phyloP scores from a whole-genome alignment of 129 eudicot species.

The Logfia minima region DNA sequence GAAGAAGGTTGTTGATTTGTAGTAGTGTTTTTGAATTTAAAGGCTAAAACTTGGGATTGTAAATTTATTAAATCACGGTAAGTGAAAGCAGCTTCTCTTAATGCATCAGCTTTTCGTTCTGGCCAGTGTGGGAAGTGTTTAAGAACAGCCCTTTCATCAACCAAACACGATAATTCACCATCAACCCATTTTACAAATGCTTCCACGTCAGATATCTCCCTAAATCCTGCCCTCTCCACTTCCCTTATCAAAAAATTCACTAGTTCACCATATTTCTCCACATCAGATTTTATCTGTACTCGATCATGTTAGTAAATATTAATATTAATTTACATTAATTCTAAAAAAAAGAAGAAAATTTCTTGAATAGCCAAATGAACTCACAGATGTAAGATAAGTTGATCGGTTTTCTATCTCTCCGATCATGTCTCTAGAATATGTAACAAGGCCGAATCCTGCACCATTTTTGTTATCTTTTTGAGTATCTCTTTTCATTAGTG shows the following conservation, averaged over 20 bases:
- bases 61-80: slow-evolving; percentile 71
- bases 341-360: no score
- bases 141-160: slow-evolving; percentile 87
- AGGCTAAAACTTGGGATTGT: slow-evolving; percentile 51
- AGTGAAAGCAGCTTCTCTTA: slow-evolving; percentile 84
- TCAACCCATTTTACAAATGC: slow-evolving; percentile 88
- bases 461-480: slow-evolving; percentile 45
- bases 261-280: slow-evolving; percentile 69
- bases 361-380: background rate
- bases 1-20: no score
- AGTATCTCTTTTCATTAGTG: slow-evolving; percentile 63
- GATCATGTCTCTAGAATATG: slow-evolving; percentile 63
- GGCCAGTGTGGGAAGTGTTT: slow-evolving; percentile 83
- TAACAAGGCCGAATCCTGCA: slow-evolving; percentile 31
- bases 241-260: slow-evolving; percentile 50
- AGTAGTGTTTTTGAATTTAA: slow-evolving; percentile 49
- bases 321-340: no score
- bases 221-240: slow-evolving; percentile 63
- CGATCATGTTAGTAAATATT: background rate
- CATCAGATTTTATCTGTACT: slow-evolving; percentile 77
- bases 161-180: slow-evolving; percentile 66
- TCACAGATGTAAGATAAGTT: slow-evolving; percentile 79
- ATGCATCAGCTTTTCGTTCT: slow-evolving; percentile 68
- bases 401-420: slow-evolving; percentile 96
- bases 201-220: slow-evolving; percentile 72